These are phyloP conservation scores for Dinochytrium kinnereticum DNA, from an alignment of 371 early-diverging fungal genomes.

Conservation along the genomic window DNA sequence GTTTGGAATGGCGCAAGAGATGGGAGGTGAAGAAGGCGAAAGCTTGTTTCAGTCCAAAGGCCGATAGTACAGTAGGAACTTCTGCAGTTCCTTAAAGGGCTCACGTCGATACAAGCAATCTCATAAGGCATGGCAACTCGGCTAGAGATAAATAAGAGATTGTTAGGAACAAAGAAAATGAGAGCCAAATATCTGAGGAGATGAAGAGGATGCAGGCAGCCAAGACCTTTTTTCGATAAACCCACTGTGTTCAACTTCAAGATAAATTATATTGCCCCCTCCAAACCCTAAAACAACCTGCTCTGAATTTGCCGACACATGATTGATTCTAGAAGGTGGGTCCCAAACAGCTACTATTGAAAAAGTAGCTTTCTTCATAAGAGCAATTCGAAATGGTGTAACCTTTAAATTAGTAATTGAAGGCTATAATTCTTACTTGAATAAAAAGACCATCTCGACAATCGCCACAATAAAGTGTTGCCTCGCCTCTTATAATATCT, in stretches of 20 bases:
- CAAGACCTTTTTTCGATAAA: background rate
- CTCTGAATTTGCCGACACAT: conserved; percentile 12
- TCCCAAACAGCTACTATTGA: background rate
- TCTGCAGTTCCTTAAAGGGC: conserved; percentile 23
- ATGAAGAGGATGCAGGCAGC: too few relatives aligned
- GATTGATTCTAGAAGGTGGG: background rate
- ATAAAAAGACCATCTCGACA: background rate
- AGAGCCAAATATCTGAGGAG: too few relatives aligned
- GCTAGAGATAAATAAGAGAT: background rate
- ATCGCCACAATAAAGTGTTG: conserved; percentile 51
- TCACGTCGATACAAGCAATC: background rate
- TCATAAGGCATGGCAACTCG: background rate
- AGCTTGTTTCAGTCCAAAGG: conserved; percentile 74
- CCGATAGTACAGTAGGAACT: conserved; percentile 63
- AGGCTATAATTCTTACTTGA: conserved; percentile 32
- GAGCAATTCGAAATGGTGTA: conserved; percentile 60
- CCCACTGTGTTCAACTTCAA: background rate
- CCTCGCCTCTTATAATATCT: conserved; percentile 39
- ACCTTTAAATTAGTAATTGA: conserved; percentile 42
- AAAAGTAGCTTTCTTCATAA: conserved; percentile 40
- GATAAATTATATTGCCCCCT: conserved; percentile 56
- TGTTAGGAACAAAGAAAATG: background rate
- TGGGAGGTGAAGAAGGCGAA: conserved; percentile 68
- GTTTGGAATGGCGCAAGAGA: conserved; percentile 56
- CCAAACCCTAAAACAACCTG: conserved; percentile 35